Base-by-base conservation (phyloP, 805 yeast species). In the Millerozyma acaciae region DNA sequence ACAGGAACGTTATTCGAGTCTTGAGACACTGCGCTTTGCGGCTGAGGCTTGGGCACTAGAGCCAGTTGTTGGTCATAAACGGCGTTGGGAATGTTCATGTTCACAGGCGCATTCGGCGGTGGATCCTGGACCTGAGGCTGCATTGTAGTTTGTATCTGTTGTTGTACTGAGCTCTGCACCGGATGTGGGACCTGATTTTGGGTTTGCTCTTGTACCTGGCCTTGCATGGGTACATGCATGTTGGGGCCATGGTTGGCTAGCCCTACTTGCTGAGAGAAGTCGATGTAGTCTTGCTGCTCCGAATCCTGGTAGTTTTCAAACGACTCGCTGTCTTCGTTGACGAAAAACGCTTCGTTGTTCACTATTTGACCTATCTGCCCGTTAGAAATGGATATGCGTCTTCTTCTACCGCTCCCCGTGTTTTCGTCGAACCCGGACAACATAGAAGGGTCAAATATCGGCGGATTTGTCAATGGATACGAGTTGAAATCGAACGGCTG, bases 281-380 rank as follows among this genome's bases (percentile, higher is more conserved):
- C 23, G 10, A 9, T 21, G 23, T 21, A 8, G 10, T 21, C 23
- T 10, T 21, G 8, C 10, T 21, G 8, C 10, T 21, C 23, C 23
- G 8, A 8, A 8, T 21, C 10, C 10, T 10, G 23, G 23, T 21
- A 21, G 23, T 21, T 21, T n/a, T n/a, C n/a, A n/a, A n/a, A n/a
- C n/a, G n/a, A n/a, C n/a, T n/a, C n/a, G n/a, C 8, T 20, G 6
- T 34, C 34, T 12, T 21, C 25, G 8, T 30, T 28, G 6, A 34
- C 15, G 26, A 32, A 22, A 27, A 36, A 32, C 30, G 35, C 28
- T 39, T 65, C 71, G 43, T 67, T 71, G 44, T 55, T 65, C 27
- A 76, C 70, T 21, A 84, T 73, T 50, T 84, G 94, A 30, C 88
- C 84, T 43, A 84, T 84, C 50, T 84, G 94, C 48, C 94, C 94